These are phyloP conservation scores for Sclerotinia glacialis DNA, from an alignment of 2,329 filamentous ascomycete species.

Conservation along the genomic window DNA sequence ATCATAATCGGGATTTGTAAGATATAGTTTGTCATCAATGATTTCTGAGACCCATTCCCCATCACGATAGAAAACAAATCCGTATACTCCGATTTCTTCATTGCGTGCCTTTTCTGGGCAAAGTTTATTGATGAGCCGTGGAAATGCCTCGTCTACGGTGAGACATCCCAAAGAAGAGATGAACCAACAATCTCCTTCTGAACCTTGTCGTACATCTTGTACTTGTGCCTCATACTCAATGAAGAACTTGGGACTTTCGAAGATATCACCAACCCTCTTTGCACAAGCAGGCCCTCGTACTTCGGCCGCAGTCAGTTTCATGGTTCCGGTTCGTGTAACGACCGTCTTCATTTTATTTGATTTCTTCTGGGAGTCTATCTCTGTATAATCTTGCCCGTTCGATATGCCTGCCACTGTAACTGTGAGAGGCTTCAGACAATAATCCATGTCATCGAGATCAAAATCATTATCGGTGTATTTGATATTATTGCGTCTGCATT, in stretches of 20 bases:
- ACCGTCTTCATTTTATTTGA: constrained; percentile 1
- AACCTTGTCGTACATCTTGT: constrained; percentile 75
- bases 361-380: not conserved
- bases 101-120: constrained; percentile 29
- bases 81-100: constrained; percentile 73
- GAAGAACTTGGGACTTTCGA: constrained; percentile 73
- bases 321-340: constrained; percentile 22
- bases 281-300: constrained; percentile 30
- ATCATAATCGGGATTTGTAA: constrained; percentile 78
- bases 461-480: constrained; percentile 81
- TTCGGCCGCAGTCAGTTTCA: constrained; percentile 19
- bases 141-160: constrained; percentile 45
- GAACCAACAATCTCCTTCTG: constrained; percentile 81
- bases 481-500: constrained; percentile 71
- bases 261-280: constrained; percentile 72
- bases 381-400: not conserved
- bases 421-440: constrained; percentile 25
- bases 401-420: not conserved
- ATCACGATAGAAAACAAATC: constrained; percentile 82
- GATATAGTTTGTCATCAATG: constrained; percentile 84
- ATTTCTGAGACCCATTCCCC: constrained; percentile 90
- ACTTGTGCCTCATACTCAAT: constrained; percentile 68
- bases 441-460: constrained; percentile 59
- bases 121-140: constrained; percentile 50
- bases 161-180: constrained; percentile 77